A percentile compares a stretch with the other conserved stretches of the same genome.
phyloP scores from a whole-genome alignment of 352 stramenopile species.

The Phytophthora colocasiae region DNA sequence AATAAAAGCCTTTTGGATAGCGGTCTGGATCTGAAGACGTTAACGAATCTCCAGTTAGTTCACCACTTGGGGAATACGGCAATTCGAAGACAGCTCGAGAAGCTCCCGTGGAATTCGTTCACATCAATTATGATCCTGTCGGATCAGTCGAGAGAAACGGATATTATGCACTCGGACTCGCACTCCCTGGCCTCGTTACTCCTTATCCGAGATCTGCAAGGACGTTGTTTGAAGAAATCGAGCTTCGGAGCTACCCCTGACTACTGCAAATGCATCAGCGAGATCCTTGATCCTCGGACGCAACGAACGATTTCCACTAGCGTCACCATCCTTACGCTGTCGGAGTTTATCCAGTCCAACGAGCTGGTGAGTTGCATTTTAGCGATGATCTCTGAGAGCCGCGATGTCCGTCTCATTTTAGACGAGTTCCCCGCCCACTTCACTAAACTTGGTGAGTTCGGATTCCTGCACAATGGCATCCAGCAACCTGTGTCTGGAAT shows the following conservation, averaged over 20 bases:
- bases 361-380: too few species aligned
- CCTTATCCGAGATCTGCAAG: conserved; percentile 85
- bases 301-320: conserved; percentile 84
- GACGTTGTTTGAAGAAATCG: not conserved
- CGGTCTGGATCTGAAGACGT: conserved; percentile 51
- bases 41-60: conserved; percentile 65
- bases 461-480: conserved; percentile 65
- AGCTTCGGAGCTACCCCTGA: conserved; percentile 16
- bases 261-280: conserved; percentile 82
- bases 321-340: too few species aligned
- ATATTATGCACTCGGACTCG: conserved; percentile 90
- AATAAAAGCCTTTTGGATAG: conserved; percentile 70
- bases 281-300: conserved; percentile 89
- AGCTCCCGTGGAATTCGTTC: conserved; percentile 69
- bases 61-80: conserved; percentile 86
- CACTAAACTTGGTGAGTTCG: conserved; percentile 44
- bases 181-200: conserved; percentile 86
- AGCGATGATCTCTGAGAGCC: too few species aligned
- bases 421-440: conserved; percentile 30
- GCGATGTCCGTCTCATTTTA: too few species aligned
- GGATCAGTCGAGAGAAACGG: conserved; percentile 69
- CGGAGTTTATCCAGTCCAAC: too few species aligned
- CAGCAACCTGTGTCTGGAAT: conserved; percentile 54
- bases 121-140: conserved; percentile 88
- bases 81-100: conserved; percentile 74